A percentile compares a stretch with the other conserved stretches of the same genome.
These are phyloP conservation scores for Chalara sp. DNA, from an alignment of 2,329 filamentous ascomycete species.

Conservation along the genomic window DNA sequence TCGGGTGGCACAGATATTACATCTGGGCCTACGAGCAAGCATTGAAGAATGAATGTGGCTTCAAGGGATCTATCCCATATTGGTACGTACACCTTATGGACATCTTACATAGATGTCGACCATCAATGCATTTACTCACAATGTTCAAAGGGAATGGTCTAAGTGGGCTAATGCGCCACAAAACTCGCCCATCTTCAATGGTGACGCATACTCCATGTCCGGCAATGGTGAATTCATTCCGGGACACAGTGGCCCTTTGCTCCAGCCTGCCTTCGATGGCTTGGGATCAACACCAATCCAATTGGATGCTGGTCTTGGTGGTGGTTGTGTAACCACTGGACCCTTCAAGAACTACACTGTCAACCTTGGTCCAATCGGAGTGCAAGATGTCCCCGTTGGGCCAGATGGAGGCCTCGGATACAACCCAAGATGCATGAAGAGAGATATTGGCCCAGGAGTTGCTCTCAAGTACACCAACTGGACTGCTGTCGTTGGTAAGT, in stretches of 20 bases:
- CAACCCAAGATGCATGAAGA: constrained; percentile 37
- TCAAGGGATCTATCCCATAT: constrained; percentile 14
- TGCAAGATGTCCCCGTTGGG: not conserved
- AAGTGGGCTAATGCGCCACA: constrained; percentile 35
- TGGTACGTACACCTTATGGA: constrained; percentile 28
- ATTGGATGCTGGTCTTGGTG: constrained; percentile 38
- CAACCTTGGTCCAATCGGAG: constrained; percentile 39
- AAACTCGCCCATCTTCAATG: constrained; percentile 47
- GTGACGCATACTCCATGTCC: constrained; percentile 40
- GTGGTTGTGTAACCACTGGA: constrained; percentile 43
- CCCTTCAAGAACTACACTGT: constrained; percentile 34
- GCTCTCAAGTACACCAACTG: constrained; percentile 32
- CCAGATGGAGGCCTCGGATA: constrained; percentile 20
- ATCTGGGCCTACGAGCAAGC: constrained; percentile 34
- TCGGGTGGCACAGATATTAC: constrained; percentile 38
- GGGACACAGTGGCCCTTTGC: constrained; percentile 13
- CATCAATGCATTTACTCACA: too few species aligned
- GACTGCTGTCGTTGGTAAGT: not conserved
- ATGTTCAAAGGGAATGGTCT: constrained; percentile 33
- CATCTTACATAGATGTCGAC: too few species aligned
- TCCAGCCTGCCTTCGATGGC: not conserved
- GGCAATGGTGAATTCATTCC: constrained; percentile 36
- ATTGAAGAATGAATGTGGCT: constrained; percentile 34
- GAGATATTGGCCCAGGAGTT: constrained; percentile 32
- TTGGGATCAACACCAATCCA: not conserved